Evolutionary conservation across 768 basidiomycete genomes (phyloP).

Genomic region (Tulasnella sp.): DNA sequence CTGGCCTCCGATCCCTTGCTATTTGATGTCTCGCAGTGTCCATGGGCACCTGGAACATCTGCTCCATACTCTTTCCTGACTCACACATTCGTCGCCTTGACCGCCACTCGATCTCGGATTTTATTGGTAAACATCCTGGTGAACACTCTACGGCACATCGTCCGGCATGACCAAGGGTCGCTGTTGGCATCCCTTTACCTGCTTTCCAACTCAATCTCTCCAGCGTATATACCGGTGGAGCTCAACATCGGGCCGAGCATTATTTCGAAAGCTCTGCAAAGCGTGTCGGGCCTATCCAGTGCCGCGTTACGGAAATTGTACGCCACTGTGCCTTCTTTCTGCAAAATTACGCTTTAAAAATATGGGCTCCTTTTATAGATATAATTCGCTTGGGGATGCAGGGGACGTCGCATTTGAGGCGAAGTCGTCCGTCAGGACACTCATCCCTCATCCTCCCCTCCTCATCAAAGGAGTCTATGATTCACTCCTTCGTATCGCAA

Average conservation of each 20-base stretch:
- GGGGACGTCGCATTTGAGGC: constrained; percentile 85
- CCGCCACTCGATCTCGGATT: constrained; percentile 62
- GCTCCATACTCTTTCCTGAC: constrained; percentile 66
- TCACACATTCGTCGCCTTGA: constrained; percentile 49
- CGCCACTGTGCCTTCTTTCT: not conserved
- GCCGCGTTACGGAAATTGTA: constrained; percentile 45
- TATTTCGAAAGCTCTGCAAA: constrained; percentile 59
- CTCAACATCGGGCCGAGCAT: constrained; percentile 59
- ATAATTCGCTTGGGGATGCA: constrained; percentile 66
- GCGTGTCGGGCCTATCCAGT: constrained; percentile 54
- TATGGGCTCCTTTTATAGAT: constrained; percentile 28
- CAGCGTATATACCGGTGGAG: constrained; percentile 62
- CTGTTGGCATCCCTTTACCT: constrained; percentile 71
- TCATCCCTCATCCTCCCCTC: constrained; percentile 61
- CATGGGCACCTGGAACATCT: constrained; percentile 31
- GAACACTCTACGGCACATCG: constrained; percentile 63
- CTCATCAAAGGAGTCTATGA: constrained; percentile 55
- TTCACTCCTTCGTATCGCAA: constrained; percentile 54
- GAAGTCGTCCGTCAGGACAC: constrained; percentile 61
- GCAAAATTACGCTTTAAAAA: constrained; percentile 22
- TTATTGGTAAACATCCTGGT: constrained; percentile 56
- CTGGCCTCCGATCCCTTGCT: constrained; percentile 34
- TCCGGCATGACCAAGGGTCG: constrained; percentile 52
- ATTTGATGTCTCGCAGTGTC: constrained; percentile 36
- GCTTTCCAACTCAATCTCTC: constrained; percentile 67